Evolutionary conservation across 371 early-diverging fungal species (phyloP), one percentile per base, ranked within the genome.

Genomic region (Funneliformis caledonium): DNA sequence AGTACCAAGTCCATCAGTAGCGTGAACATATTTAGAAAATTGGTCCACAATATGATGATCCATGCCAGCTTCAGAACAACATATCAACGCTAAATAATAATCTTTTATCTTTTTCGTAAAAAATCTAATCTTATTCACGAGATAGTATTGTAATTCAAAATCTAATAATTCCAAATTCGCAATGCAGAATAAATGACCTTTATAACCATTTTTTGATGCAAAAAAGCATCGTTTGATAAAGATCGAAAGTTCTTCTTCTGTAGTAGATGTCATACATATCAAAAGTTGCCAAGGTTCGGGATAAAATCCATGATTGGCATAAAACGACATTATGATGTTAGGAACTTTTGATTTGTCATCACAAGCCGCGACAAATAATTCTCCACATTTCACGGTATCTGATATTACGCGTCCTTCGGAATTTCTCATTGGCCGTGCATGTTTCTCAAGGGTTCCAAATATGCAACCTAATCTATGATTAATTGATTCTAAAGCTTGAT

Each of bases 251-350:
- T 81, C 81, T 48, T 81, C 81, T 4, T 26, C 45, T 4, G 77
- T 76, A 1, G 81, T 81, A 6, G 80, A 60, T 37, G 76, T 47
- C 14, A 22, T 52, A 47, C 81, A 81, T 43, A 81, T 77, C 19
- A 76, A 59, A n/a, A 81, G 22, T 50, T 81, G 80, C 78, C 78
- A 81, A n/a, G 81, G 80, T 64, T 78, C 43, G 11, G 81, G 81
- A 37, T 69, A 59, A 37, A 14, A 52, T 52, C 52, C 80, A 56
- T 81, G 80, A 26, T 76, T 80, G 9, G 62, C 47, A 33, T 80
- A 80, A n/a, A 80, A 43, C 12, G 80, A 80, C 80, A 80, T 62
- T 5, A 80, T 61, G 10, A 72, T 72, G 26, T 80, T 80, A 37
- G 80, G 80, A 37, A 45, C 47, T 16, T 75, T 12, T 9, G 26